Conservation (phyloP, 176 grass and related monocot species). For the Avena eriantha region DNA sequence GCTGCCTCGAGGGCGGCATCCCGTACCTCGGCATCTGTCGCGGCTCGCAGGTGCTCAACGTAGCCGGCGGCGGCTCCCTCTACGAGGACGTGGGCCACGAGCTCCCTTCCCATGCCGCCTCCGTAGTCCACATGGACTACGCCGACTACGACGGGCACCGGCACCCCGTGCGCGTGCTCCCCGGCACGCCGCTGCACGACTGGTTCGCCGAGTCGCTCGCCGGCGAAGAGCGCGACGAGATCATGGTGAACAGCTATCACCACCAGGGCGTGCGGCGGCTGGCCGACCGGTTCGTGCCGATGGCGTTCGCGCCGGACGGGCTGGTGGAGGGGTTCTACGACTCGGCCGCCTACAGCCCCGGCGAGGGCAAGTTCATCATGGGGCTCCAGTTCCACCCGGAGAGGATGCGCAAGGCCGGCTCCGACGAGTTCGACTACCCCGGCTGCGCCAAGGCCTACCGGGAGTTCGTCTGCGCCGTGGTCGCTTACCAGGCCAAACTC, state of each 20-base stretch:
- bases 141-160: slow-evolving; percentile 81
- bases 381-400: slow-evolving; percentile 96
- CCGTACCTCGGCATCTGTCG: slow-evolving; percentile 97
- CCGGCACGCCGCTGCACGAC: slow-evolving; percentile 62
- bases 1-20: slow-evolving; percentile 80
- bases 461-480: slow-evolving; percentile 85
- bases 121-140: slow-evolving; percentile 76
- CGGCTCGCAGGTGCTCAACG: slow-evolving; percentile 93
- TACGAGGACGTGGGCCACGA: slow-evolving; percentile 79
- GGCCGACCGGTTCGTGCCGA: slow-evolving; percentile 74
- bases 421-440: slow-evolving; percentile 85
- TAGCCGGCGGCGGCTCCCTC: slow-evolving; percentile 76
- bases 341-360: slow-evolving; percentile 68
- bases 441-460: slow-evolving; percentile 79
- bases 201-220: slow-evolving; percentile 71
- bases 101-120: no score
- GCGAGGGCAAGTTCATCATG: slow-evolving; percentile 87
- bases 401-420: slow-evolving; percentile 66
- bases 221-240: slow-evolving; percentile 6
- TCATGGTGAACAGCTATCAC: slow-evolving; percentile 97
- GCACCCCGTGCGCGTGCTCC: slow-evolving; percentile 58
- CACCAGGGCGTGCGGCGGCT: slow-evolving; percentile 83
- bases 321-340: slow-evolving; percentile 87
- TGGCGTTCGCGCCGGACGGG: slow-evolving; percentile 77
- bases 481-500: slow-evolving; percentile 68